Percentiles rank a stretch among this genome's conserved stretches.
Evolutionary conservation across 495 filamentous ascomycete species (phyloP).

Genomic region (Lindgomyces ingoldianus): DNA sequence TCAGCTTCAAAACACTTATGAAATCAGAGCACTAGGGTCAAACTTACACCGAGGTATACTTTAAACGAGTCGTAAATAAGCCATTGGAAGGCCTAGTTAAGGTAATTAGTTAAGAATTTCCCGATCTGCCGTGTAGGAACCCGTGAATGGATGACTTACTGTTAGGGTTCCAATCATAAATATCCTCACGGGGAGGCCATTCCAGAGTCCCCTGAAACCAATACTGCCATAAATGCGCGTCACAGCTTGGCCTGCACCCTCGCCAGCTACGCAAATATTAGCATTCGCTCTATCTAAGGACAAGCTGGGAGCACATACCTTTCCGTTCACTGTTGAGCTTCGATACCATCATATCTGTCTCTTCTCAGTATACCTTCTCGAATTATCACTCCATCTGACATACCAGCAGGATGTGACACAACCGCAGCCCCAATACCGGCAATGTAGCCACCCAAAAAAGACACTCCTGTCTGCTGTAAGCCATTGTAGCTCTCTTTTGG

Average conservation of each 20-base stretch:
- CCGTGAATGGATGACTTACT: no score
- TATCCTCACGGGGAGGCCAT: slow-evolving; percentile 66
- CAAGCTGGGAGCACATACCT: slow-evolving; percentile 3
- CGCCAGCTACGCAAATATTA: slow-evolving; percentile 49
- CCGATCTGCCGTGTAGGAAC: neutral
- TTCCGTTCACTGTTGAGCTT: slow-evolving; percentile 68
- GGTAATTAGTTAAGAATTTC: slow-evolving; percentile 49
- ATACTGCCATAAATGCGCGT: slow-evolving; percentile 71
- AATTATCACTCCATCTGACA: slow-evolving; percentile 53
- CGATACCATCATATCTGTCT: slow-evolving; percentile 70
- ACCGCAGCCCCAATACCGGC: slow-evolving; percentile 70
- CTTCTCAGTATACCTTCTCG: slow-evolving; percentile 1
- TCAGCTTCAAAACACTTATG: slow-evolving; percentile 2
- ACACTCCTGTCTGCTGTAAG: slow-evolving; percentile 67
- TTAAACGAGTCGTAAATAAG: slow-evolving; percentile 79
- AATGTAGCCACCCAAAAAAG: slow-evolving; percentile 71
- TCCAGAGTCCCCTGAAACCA: slow-evolving; percentile 70
- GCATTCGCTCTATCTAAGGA: neutral
- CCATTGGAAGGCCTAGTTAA: slow-evolving; percentile 65
- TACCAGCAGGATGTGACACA: slow-evolving; percentile 39
- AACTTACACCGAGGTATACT: slow-evolving; percentile 61
- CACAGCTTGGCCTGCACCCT: slow-evolving; percentile 62
- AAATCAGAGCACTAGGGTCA: neutral
- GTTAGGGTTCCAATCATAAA: slow-evolving; percentile 61
- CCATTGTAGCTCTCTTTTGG: slow-evolving; percentile 64